These are phyloP conservation scores for Carallia pectinifolia DNA, from an alignment of 345 rosid species.

Conservation along the genomic window DNA sequence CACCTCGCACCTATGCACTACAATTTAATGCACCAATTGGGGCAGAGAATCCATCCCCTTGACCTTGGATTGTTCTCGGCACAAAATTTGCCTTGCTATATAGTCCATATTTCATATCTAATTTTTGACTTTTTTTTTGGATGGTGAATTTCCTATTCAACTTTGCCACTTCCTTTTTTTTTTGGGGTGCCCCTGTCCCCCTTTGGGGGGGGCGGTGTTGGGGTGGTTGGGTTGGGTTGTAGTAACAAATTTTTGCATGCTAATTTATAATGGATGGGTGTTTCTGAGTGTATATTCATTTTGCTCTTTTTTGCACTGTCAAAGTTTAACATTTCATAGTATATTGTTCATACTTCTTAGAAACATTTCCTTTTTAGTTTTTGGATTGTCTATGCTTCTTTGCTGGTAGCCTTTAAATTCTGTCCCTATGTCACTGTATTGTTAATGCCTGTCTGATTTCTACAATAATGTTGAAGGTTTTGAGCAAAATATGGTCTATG, in stretches of 20 bases:
- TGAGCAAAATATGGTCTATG: slow-evolving; percentile 75
- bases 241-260: neutral
- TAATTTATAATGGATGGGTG: neutral
- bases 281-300: neutral
- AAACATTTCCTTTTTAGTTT: neutral
- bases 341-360: neutral
- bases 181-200: too few relatives aligned
- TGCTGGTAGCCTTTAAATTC: neutral
- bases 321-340: neutral
- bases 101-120: neutral
- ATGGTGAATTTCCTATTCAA: neutral
- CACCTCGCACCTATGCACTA: neutral
- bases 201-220: too few relatives aligned
- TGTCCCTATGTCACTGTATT: neutral
- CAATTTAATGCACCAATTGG: neutral
- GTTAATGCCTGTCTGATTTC: neutral
- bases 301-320: neutral
- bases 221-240: too few relatives aligned
- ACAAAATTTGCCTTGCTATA: neutral
- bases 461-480: slow-evolving; percentile 47
- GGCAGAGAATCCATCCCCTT: neutral
- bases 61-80: neutral
- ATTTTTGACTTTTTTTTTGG: neutral
- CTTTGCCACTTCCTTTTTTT: too few relatives aligned
- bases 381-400: neutral